These are phyloP conservation scores for Neurospora sp. DNA, from an alignment of 495 filamentous ascomycete genomes.

Conservation along the genomic window DNA sequence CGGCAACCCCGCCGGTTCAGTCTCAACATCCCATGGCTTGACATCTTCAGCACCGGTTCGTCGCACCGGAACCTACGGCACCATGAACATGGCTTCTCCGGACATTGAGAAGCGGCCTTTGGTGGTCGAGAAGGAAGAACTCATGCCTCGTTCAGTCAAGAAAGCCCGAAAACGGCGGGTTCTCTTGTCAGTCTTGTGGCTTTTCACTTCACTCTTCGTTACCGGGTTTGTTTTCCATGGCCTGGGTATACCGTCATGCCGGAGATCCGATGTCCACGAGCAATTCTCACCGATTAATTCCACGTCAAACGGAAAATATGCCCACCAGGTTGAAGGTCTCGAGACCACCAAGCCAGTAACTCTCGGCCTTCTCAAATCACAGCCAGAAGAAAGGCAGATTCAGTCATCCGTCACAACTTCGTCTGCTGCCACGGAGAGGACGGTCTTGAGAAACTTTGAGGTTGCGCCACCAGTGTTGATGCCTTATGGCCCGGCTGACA, in stretches of 20 bases:
- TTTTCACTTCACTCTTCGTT: background rate
- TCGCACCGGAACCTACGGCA: background rate
- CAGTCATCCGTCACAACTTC: conserved; percentile 5
- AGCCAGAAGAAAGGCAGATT: background rate
- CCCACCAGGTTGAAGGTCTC: background rate
- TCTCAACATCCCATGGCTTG: background rate
- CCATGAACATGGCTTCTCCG: conserved; percentile 3
- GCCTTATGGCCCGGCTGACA: conserved; percentile 31
- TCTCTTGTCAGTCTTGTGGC: background rate
- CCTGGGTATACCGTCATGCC: background rate
- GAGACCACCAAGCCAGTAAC: background rate
- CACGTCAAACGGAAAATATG: background rate
- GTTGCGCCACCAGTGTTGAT: conserved; percentile 56
- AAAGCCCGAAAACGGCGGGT: background rate
- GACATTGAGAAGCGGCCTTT: conserved; percentile 9
- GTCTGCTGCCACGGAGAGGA: conserved; percentile 7
- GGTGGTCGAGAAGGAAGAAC: background rate
- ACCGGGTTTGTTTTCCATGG: background rate
- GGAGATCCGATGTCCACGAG: background rate
- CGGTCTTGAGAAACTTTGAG: conserved; percentile 53
- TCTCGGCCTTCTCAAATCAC: background rate
- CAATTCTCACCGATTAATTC: background rate
- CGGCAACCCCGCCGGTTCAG: background rate
- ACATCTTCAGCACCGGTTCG: background rate
- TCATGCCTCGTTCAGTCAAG: background rate